Evolutionary conservation across 495 filamentous ascomycete species (phyloP).

Genomic region (Penicillium canariense): DNA sequence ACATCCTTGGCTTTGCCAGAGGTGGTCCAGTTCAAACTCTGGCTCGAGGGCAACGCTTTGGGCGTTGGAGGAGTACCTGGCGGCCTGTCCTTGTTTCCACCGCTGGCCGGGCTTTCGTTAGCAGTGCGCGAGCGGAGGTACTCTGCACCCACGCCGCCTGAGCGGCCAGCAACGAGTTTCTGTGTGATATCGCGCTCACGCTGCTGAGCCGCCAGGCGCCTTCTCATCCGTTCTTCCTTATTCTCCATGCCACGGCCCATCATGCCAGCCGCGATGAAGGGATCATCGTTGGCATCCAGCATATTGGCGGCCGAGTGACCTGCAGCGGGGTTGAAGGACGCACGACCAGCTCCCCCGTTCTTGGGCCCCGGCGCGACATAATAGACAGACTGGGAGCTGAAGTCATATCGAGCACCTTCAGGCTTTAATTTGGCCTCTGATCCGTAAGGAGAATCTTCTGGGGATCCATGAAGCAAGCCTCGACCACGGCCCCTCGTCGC

Average conservation of each 20-base stretch:
- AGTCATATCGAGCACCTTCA: conserved; percentile 59
- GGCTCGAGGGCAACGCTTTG: conserved; percentile 8
- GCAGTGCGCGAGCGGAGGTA: conserved; percentile 61
- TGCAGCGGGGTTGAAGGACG: conserved; percentile 22
- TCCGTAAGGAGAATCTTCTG: not conserved
- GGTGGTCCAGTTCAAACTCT: conserved; percentile 26
- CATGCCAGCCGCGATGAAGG: conserved; percentile 48
- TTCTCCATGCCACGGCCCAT: conserved; percentile 46
- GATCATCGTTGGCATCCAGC: conserved; percentile 65
- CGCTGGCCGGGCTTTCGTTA: conserved; percentile 17
- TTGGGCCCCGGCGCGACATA: conserved; percentile 52
- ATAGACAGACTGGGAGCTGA: conserved; percentile 53
- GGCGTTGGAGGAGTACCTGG: conserved; percentile 10
- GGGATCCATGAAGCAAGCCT: not conserved
- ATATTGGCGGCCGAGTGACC: conserved; percentile 58
- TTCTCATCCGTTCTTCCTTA: conserved; percentile 66
- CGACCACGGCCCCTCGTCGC: conserved; percentile 32
- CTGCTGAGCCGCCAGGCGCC: conserved; percentile 67
- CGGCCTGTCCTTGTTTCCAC: conserved; percentile 7
- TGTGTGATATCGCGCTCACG: conserved; percentile 78
- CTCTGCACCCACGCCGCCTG: conserved; percentile 68
- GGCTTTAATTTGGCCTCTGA: conserved; percentile 34
- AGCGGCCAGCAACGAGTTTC: conserved; percentile 58
- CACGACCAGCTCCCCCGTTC: conserved; percentile 18
- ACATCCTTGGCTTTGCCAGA: conserved; percentile 48